Conservation (phyloP, 495 filamentous ascomycete genomes). For the Hypoxylon trugodes region DNA sequence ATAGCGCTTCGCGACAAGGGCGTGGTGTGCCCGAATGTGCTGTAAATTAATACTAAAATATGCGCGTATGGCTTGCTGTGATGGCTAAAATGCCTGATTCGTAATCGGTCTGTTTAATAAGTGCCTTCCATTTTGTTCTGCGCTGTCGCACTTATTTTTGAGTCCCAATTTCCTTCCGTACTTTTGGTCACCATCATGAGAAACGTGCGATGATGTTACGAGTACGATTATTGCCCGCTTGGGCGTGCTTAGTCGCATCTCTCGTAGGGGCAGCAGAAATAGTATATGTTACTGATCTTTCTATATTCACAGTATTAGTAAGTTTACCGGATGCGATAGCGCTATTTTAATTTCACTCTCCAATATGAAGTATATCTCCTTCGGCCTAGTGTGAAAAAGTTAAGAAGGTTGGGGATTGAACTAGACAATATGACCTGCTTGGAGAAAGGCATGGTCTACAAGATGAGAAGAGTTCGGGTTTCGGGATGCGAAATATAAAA, state of each 20-base stretch:
- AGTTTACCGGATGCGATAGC: neutral
- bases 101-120: neutral
- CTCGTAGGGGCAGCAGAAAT: conserved; percentile 40
- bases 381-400: neutral
- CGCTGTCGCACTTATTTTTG: neutral
- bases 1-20: conserved; percentile 25
- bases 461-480: neutral
- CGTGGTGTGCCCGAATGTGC: too few species aligned
- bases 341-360: neutral
- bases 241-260: conserved; percentile 21
- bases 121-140: neutral
- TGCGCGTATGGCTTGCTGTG: neutral
- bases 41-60: neutral
- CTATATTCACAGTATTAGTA: conserved; percentile 54
- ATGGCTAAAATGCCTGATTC: neutral
- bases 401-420: neutral
- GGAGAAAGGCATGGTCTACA: neutral
- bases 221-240: conserved; percentile 16
- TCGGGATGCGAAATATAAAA: neutral
- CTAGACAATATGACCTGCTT: too few species aligned
- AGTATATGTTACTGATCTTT: conserved; percentile 56
- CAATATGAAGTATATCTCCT: too few species aligned
- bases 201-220: conserved; percentile 16
- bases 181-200: neutral
- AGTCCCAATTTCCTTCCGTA: neutral